Evolutionary conservation across 1,284 basidiomycete species (phyloP).

Genomic region (Phellopilus nigrolimitatus): DNA sequence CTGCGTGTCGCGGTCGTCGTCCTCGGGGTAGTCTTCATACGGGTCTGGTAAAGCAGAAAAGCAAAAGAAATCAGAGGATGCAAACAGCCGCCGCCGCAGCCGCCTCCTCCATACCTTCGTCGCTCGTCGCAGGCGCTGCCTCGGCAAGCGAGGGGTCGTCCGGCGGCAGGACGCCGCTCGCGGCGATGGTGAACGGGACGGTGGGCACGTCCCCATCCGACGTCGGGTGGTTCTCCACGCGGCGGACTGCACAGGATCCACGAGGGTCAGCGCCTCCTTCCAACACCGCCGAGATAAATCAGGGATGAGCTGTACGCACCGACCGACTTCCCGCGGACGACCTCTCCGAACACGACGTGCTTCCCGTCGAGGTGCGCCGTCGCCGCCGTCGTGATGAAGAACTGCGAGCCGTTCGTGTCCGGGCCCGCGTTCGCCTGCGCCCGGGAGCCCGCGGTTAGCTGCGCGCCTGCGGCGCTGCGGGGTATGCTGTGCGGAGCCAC

Average conservation of each 20-base stretch:
- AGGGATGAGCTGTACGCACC: too few species aligned
- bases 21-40: slow-evolving; percentile 82
- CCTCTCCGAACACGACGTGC: slow-evolving; percentile 88
- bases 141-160: slow-evolving; percentile 57
- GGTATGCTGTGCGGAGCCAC: slow-evolving; percentile 13
- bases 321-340: slow-evolving; percentile 78
- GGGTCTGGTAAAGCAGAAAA: slow-evolving; percentile 38
- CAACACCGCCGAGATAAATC: slow-evolving; percentile 10
- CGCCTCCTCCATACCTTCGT: slow-evolving; percentile 35
- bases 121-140: slow-evolving; percentile 28
- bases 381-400: slow-evolving; percentile 82
- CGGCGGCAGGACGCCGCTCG: slow-evolving; percentile 64
- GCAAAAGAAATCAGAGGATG: not conserved
- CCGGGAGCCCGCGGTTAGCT: not conserved
- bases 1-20: slow-evolving; percentile 59
- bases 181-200: slow-evolving; percentile 60
- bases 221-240: slow-evolving; percentile 71
- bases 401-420: slow-evolving; percentile 90
- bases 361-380: slow-evolving; percentile 81
- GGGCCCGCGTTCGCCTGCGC: slow-evolving; percentile 84
- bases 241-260: slow-evolving; percentile 49
- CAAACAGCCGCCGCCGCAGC: not conserved
- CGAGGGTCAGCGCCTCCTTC: not conserved
- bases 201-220: slow-evolving; percentile 63
- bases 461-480: not conserved